Evolutionary conservation across 2,329 filamentous ascomycete species (phyloP).

Genomic region (Fusarium sp.): DNA sequence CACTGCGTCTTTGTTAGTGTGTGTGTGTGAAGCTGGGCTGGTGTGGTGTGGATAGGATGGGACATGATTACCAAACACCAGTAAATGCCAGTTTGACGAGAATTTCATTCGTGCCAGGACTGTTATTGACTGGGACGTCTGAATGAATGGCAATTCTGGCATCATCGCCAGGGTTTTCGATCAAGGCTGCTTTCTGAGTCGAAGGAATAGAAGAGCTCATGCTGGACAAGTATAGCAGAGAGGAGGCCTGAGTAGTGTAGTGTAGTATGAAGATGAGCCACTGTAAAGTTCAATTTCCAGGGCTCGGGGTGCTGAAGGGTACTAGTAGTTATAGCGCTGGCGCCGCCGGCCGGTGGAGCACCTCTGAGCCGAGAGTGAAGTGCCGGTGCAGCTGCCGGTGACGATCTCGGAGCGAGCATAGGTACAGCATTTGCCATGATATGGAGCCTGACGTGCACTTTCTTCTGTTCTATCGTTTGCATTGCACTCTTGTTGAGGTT

Average conservation of each 20-base stretch:
- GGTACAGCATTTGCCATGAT: no score
- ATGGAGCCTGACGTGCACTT: no score
- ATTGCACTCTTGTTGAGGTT: no score
- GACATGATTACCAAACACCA: constrained; percentile 31
- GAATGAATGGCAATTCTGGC: constrained; percentile 12
- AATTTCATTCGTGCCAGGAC: constrained; percentile 9
- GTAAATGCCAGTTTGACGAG: constrained; percentile 33
- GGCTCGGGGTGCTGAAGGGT: background rate
- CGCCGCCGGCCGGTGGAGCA: background rate
- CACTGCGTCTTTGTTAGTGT: constrained; percentile 25
- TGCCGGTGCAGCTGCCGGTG: constrained; percentile 11
- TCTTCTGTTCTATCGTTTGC: no score
- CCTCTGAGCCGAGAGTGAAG: constrained; percentile 9
- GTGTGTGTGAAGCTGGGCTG: accelerated
- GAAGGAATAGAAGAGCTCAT: constrained; percentile 13
- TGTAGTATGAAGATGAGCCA: background rate
- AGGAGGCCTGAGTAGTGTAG: background rate
- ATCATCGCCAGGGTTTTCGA: constrained; percentile 22
- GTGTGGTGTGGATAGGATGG: accelerated
- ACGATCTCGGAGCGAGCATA: background rate
- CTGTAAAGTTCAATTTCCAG: background rate
- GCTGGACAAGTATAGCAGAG: background rate
- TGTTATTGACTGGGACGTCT: background rate
- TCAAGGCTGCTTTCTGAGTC: constrained; percentile 27
- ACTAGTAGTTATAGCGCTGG: background rate